Evolutionary conservation across 164 flowering plant genomes (phyloP).

Genomic region (Macadamia integrifolia): DNA sequence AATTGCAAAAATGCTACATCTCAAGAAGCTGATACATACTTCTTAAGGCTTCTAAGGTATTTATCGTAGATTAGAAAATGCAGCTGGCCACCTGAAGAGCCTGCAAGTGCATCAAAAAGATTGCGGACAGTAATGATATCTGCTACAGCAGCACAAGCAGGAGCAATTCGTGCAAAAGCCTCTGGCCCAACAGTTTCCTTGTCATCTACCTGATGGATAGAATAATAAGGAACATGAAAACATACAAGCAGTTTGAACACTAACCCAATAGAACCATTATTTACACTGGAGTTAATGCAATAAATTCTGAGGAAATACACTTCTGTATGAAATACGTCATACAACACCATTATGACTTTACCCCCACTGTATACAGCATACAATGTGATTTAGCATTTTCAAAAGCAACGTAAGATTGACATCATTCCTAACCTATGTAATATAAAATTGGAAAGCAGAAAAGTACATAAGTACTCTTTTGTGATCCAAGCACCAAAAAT

Average conservation of each 20-base stretch:
- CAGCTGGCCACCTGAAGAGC: conserved; percentile 55
- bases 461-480: too few species aligned
- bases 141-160: conserved; percentile 61
- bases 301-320: background rate
- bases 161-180: conserved; percentile 88
- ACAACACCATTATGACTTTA: background rate
- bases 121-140: conserved; percentile 70
- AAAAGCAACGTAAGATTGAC: background rate
- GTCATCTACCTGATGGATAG: conserved; percentile 59
- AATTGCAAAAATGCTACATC: conserved; percentile 6
- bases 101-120: conserved; percentile 76
- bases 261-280: background rate
- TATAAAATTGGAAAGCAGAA: too few species aligned
- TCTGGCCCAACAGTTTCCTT: conserved; percentile 77
- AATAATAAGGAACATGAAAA: background rate
- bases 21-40: conserved; percentile 40
- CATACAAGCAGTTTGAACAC: background rate
- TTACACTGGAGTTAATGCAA: background rate
- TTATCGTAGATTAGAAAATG: conserved; percentile 81
- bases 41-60: conserved; percentile 74
- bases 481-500: too few species aligned
- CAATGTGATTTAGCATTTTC: background rate
- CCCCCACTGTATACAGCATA: background rate
- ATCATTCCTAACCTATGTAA: too few species aligned
- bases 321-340: background rate